Percentiles rank a stretch among this genome's conserved stretches.
Evolutionary conservation across 257 asterid genomes (phyloP).

Genomic region (Dorcoceras hygrometricum): DNA sequence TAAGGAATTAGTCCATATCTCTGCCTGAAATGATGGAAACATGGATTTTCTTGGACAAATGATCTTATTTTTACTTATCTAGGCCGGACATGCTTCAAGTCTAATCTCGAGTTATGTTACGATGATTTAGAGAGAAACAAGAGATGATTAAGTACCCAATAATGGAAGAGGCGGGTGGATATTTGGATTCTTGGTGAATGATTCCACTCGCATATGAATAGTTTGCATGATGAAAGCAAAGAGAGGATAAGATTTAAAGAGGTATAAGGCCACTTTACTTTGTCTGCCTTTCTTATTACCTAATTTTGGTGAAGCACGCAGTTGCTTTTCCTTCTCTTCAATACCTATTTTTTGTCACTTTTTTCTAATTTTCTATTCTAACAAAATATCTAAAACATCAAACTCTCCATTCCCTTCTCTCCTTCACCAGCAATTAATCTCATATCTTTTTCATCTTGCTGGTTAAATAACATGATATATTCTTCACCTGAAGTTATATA

Average conservation of each 20-base stretch:
- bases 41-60: neutral
- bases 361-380: no score
- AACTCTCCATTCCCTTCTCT: neutral
- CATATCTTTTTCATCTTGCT: slow-evolving; percentile 1
- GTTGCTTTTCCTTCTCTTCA: slow-evolving; percentile 23
- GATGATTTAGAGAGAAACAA: neutral
- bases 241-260: slow-evolving; percentile 16
- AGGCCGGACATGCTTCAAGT: neutral
- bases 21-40: neutral
- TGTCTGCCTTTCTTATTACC: slow-evolving; percentile 19
- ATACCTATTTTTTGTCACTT: slow-evolving; percentile 20
- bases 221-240: slow-evolving; percentile 7
- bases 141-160: slow-evolving; percentile 19
- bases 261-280: slow-evolving; percentile 12
- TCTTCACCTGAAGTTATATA: neutral
- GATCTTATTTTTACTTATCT: no score
- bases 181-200: neutral
- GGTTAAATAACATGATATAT: neutral
- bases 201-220: slow-evolving; percentile 14
- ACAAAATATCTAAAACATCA: no score
- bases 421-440: slow-evolving; percentile 13
- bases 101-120: neutral
- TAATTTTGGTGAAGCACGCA: slow-evolving; percentile 23
- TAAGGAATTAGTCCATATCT: neutral
- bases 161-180: slow-evolving; percentile 2